Evolutionary conservation across 345 rosid species (phyloP), one percentile per base, ranked within the genome.

Genomic region (Excoecaria agallocha): DNA sequence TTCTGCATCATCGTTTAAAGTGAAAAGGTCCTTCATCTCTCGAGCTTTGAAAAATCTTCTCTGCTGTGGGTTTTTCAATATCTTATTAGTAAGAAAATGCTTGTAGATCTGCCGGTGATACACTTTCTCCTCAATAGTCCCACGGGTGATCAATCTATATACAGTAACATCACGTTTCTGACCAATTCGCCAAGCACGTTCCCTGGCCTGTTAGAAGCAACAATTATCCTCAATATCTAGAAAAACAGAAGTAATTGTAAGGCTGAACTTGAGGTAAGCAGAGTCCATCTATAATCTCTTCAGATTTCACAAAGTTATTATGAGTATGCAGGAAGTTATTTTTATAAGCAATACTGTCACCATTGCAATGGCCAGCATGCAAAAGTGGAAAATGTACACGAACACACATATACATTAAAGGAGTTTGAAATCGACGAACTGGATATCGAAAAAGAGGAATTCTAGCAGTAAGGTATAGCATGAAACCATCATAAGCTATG

Each of bases 161-260:
- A 95, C 86, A n/a, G 88, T 88, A 63, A 95, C 99, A 81, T 91
- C 98, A 79, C 88, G 84, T 80, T 83, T 89, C 83, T 95, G 99
- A 70, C 98, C 99, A 84, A 95, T 91, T 61, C 97, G 98, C 98
- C 99, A 95, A 72, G 99, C 99, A 56, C 99, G 98, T 82, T 95
- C 99, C 89, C 99, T 93, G 6, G 99, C 99, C 98, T 94, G 85
- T 77, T 62, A 79, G 3, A 41, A 71, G 60, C 64, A 76, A 71
- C 24, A 82, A 51, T 55, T n/a, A 4, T 24, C 24, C 49, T 43
- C 68, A 54, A 38, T 62, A 35, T 48, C 50, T 20, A 75, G 66
- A 56, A 48, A 79, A 71, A 48, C 5, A 3, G 22, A 22, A 61
- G 55, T 52, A 52, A 24, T 15, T 37, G 52, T 37, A 61, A 70